Base-by-base conservation (phyloP, 352 stramenopile genomes). In the Phytophthora foliorum region DNA sequence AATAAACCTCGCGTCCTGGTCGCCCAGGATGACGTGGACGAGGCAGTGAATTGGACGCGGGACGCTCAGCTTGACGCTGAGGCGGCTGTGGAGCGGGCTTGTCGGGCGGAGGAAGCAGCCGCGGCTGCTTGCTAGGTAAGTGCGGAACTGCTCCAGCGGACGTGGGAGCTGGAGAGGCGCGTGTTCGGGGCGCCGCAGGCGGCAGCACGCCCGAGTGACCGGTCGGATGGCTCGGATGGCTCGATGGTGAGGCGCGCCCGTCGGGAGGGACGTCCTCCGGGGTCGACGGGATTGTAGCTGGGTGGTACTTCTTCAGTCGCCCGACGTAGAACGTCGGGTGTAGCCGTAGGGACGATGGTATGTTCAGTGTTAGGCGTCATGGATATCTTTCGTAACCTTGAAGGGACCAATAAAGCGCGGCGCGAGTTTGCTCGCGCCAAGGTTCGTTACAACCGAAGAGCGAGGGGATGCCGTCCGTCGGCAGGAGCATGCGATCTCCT, bases 301-400 rank as follows among this genome's bases (percentile, higher is more conserved):
- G 36, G 7, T 66, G 36, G 45, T 80, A 76, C 2, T 31, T 27
- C 19, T 69, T 72, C 24, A 70, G 57, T 3, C 61, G 66, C 17
- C 67, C 66, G 57, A 80, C 57, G 57, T 80, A 76, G 58, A 80
- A 75, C 45, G 65, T 78, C 49, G 70, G 70, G 61, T 78, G 58
- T 11, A 27, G n/a, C n/a, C n/a, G n/a, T n/a, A n/a, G n/a, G n/a
- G n/a, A n/a, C n/a, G n/a, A n/a, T n/a, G n/a, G n/a, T n/a, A n/a
- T n/a, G n/a, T n/a, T n/a, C n/a, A n/a, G n/a, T n/a, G n/a, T n/a
- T n/a, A n/a, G n/a, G n/a, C n/a, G n/a, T n/a, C n/a, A n/a, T n/a
- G n/a, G n/a, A n/a, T n/a, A n/a, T n/a, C n/a, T n/a, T n/a, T n/a
- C n/a, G n/a, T n/a, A n/a, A n/a, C n/a, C n/a, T n/a, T n/a, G n/a